Base-by-base conservation (phyloP, 1,284 basidiomycete species). In the Fomes fomentarius region DNA sequence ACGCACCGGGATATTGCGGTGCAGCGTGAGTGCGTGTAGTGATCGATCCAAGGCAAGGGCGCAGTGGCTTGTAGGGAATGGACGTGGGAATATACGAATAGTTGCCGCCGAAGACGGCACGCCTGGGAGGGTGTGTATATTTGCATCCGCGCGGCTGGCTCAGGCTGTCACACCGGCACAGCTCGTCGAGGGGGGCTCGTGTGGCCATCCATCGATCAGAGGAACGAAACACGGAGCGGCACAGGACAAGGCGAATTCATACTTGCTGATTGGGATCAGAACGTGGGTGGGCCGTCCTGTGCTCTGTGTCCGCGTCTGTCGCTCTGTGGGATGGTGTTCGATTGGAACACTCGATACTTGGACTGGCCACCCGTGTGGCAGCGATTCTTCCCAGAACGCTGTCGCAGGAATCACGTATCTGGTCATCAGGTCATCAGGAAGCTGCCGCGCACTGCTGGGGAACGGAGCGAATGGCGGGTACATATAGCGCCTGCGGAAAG, bases 271-370 rank as follows among this genome's bases (percentile, higher is more conserved):
- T 46, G 28, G 43, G 44, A 47, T 52, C 50, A 52, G 35, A 30
- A 38, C 41, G 26, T 37, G 41, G 24, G 41, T 48, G 34, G 41
- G 14, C 35, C 15, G 22, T 48, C 52, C 46, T 50, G 49, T 50
- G 42, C 47, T 26, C 39, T 34, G 38, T 30, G 47, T n/a, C n/a
- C n/a, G 34, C 43, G 25, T 44, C 37, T 47, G 38, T 42, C 42
- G 48, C 45, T 34, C 46, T 34, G 37, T 38, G 19, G 39, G 38
- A 42, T 52, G 49, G 35, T 47, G 57, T 55, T 58, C 57, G 43
- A 58, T 58, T 39, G 35, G n/a, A n/a, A n/a, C n/a, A n/a, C n/a
- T n/a, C n/a, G n/a, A n/a, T n/a, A n/a, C n/a, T n/a, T n/a, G n/a
- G n/a, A n/a, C 28, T 30, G 28, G 28, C 28, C 28, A 30, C 28